Base-by-base conservation (phyloP, 2,329 filamentous ascomycete genomes). In the Didymella arachidicola region DNA sequence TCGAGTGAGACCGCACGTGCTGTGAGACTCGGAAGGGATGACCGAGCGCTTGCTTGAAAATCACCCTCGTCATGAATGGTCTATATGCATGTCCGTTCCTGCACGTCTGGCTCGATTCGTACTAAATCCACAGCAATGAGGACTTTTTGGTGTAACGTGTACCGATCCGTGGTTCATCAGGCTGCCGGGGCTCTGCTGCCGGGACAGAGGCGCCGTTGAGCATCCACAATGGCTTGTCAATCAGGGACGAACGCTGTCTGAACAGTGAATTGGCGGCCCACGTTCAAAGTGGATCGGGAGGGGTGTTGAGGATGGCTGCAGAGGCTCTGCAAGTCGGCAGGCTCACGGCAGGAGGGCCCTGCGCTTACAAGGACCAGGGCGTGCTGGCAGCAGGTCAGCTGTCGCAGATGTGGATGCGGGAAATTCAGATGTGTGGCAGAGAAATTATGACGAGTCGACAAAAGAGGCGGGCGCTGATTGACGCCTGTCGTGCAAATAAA, bases 61-160 rank as follows among this genome's bases (percentile, higher is more conserved):
- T 56, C 43, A 61, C 48, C 44, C 59, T 51, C 57, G 64, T 66
- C 63, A 62, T 66, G 61, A 63, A 50, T 62, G 64, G 56, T 53
- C 56, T 60, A 59, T 62, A 56, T 57, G 53, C 51, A 66, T 61
- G 66, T 66, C 62, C 66, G 64, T 63, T 62, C 59, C 68, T 73
- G 70, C 70, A 72, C 64, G 69, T 70, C 56, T 63, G 56, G 63
- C 71, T 72, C 60, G 61, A 73, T 73, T 26, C 47, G 68, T 68
- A 29, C 55, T 71, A 66, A 62, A 48, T 63, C 39, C 57, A 60
- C 52, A 53, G 62, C 59, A 52, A 64, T 62, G 59, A 65, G 61
- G 56, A 60, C 64, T 58, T 46, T 46, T 36, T 61, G 62, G 71
- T 72, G 68, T 62, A 66, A 73, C 66, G 50, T 48, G 55, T 61